Percentiles rank a stretch among this genome's conserved stretches.
phyloP scores from a whole-genome alignment of 805 yeast species.

The Lachancea sp. region DNA sequence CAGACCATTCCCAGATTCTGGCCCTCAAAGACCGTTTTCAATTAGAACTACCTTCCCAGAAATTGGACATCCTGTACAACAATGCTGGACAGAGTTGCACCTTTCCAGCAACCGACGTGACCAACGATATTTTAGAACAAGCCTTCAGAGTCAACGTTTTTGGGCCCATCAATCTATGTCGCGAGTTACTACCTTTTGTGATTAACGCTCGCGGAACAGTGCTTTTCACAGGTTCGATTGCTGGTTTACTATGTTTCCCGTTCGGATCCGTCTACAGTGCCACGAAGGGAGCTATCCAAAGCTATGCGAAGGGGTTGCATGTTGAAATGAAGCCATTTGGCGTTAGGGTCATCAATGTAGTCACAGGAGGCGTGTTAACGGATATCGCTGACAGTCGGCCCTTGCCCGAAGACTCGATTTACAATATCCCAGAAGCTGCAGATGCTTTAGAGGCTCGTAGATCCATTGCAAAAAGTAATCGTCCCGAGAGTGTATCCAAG shows the following conservation, averaged over 20 bases:
- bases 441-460: conserved; percentile 46
- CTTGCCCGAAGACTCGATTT: conserved; percentile 50
- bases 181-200: conserved; percentile 49
- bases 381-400: conserved; percentile 62
- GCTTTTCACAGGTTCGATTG: conserved; percentile 67
- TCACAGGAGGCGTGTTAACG: conserved; percentile 74
- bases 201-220: conserved; percentile 64
- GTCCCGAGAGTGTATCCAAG: conserved; percentile 52
- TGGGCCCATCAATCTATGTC: conserved; percentile 58
- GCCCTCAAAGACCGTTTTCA: conserved; percentile 39
- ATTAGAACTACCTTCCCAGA: conserved; percentile 38
- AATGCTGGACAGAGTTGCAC: conserved; percentile 77
- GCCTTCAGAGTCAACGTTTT: conserved; percentile 62
- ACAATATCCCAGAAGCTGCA: conserved; percentile 44
- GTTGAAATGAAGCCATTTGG: conserved; percentile 66
- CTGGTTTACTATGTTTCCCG: conserved; percentile 64
- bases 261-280: conserved; percentile 62
- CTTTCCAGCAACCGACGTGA: conserved; percentile 61
- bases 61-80: conserved; percentile 57
- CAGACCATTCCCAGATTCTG: conserved; percentile 42
- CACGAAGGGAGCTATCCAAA: conserved; percentile 70
- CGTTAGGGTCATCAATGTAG: conserved; percentile 59
- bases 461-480: conserved; percentile 50
- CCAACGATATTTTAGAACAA: conserved; percentile 44
- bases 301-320: conserved; percentile 56